Conservation (phyloP, 208 protist species). For the Histomonas meleagridis region DNA sequence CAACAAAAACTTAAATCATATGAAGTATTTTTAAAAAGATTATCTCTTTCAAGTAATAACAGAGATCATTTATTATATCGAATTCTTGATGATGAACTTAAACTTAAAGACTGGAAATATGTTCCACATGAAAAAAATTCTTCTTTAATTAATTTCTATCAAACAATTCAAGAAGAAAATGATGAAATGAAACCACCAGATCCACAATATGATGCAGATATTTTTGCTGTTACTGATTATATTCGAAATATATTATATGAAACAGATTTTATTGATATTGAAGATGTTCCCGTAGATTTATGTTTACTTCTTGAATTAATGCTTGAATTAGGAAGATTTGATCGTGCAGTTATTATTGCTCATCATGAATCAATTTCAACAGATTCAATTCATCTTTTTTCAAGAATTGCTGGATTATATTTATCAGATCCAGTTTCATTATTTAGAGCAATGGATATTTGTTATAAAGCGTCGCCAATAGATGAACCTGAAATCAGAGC, state of each 20-base stretch:
- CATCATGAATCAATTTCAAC: not conserved
- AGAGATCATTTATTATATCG: not conserved
- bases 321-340: constrained; percentile 10
- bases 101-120: not conserved
- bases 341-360: not conserved
- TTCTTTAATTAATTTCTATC: not conserved
- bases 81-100: not conserved
- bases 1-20: not conserved
- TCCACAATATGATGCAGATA: not conserved
- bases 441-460: not conserved
- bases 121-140: not conserved
- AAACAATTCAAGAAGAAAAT: not conserved
- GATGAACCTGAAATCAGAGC: not conserved
- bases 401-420: not conserved
- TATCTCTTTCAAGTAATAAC: not conserved
- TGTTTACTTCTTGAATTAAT: not conserved
- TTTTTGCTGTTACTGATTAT: not conserved
- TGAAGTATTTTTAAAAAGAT: not conserved
- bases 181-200: not conserved
- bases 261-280: not conserved
- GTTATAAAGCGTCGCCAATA: not conserved
- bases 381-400: not conserved
- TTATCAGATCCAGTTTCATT: not conserved
- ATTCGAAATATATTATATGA: not conserved
- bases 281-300: not conserved